Base-by-base conservation (phyloP, 148 eudicot species). In the Pharnaceum exiguum region DNA sequence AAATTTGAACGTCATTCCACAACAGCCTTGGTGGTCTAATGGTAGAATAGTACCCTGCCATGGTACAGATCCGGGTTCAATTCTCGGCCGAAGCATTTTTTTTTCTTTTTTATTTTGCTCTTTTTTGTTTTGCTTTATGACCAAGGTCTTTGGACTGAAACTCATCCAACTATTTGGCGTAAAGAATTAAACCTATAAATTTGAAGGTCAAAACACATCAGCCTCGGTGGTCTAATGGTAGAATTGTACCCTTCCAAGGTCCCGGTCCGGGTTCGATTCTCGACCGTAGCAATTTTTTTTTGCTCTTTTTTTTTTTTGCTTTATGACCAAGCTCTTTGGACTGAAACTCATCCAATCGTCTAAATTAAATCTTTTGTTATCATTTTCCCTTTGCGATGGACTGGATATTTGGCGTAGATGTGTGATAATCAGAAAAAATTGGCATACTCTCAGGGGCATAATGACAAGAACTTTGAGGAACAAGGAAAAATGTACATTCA, bases 221-320 rank as follows among this genome's bases (percentile, higher is more conserved):
- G 78, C 78, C 69, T 74, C 78, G 65, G 75, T 75, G 79, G 79
- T 75, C 75, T 75, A 75, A 75, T 75, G 75, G 79, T 75, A 75
- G 71, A 75, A 75, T 75, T 65, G 75, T 75, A 75, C 79, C 75
- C 75, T 69, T 71, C 79, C 79, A 70, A 74, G 75, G 71, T 75
- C 69, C 75, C 65, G 71, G 70, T 71, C 79, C 71, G 75, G 75
- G 75, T 75, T 75, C 75, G 79, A 75, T 75, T 75, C 79, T 75
- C 75, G 75, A 75, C 71, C 65, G 78, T 74, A 69, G 78, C 78
- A 74, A 9, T 22, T 2, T 9, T 10, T 1, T 0, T 24, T 10
- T 35, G n/a, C n/a, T n/a, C 2, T 44, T 15, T 35, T 25, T 25
- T 16, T 26, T 25, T 24, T 31, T 0, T 11, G 22, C 39, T 10